These are phyloP conservation scores for Xylaria bambusicola DNA, from an alignment of 495 filamentous ascomycete genomes.

Conservation along the genomic window DNA sequence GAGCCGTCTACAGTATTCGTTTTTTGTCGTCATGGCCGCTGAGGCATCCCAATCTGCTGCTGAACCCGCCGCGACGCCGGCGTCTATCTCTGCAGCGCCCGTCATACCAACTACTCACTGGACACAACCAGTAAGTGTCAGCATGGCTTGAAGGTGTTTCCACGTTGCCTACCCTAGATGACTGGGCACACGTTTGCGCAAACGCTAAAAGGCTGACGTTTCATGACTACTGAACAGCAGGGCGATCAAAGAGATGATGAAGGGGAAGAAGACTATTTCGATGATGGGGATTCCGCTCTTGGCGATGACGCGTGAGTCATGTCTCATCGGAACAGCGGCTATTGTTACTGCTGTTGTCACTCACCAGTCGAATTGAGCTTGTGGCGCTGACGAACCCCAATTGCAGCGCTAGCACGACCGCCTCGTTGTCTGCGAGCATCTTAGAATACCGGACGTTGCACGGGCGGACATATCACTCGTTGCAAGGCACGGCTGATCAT, in stretches of 20 bases:
- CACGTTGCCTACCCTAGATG: not conserved
- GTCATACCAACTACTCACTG: slow-evolving; percentile 20
- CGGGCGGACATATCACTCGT: slow-evolving; percentile 42
- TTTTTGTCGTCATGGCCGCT: not conserved
- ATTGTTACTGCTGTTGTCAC: too few species aligned
- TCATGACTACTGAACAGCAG: slow-evolving; percentile 11
- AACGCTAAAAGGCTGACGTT: not conserved
- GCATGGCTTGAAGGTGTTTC: not conserved
- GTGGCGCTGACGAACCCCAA: slow-evolving; percentile 10
- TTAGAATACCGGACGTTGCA: slow-evolving; percentile 46
- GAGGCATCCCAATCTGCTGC: not conserved
- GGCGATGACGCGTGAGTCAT: slow-evolving; percentile 34
- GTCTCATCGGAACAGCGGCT: slow-evolving; percentile 12
- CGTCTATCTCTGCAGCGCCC: slow-evolving; percentile 34
- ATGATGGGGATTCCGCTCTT: slow-evolving; percentile 29
- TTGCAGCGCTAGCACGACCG: slow-evolving; percentile 35
- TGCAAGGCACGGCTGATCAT: slow-evolving; percentile 29
- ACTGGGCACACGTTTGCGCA: not conserved
- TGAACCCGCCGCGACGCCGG: slow-evolving; percentile 26
- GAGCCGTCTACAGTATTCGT: too few species aligned
- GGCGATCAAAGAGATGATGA: slow-evolving; percentile 21
- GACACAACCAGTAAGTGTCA: slow-evolving; percentile 15
- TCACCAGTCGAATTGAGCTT: not conserved
- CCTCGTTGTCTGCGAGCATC: slow-evolving; percentile 49
- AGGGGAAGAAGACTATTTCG: slow-evolving; percentile 17